Conservation (phyloP, 768 basidiomycete species). For the Exsudoporus frostii region DNA sequence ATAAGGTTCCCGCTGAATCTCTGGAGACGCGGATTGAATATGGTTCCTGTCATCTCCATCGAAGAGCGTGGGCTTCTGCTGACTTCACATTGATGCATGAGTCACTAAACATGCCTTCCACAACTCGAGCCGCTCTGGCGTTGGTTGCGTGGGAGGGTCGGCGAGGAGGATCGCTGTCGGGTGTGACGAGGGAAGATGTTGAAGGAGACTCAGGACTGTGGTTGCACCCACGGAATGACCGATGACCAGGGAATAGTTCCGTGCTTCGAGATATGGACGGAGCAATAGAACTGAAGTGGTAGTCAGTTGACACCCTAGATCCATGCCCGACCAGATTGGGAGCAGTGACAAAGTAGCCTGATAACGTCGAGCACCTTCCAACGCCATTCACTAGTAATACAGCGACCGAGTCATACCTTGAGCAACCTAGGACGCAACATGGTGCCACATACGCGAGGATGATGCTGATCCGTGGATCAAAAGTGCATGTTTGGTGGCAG, state of each 20-base stretch:
- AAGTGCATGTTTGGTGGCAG: constrained; percentile 22
- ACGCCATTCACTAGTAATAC: neutral
- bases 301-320: constrained; percentile 13
- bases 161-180: constrained; percentile 18
- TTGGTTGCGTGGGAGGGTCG: constrained; percentile 11
- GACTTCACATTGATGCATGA: neutral
- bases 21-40: too few species aligned
- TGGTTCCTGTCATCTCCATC: too few species aligned
- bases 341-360: constrained; percentile 24
- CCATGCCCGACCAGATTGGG: constrained; percentile 22
- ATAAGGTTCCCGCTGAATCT: too few species aligned
- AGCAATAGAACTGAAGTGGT: constrained; percentile 12
- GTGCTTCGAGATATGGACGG: constrained; percentile 13
- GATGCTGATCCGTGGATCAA: constrained; percentile 26
- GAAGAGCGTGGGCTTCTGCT: too few species aligned
- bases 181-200: constrained; percentile 1
- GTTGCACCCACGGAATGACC: constrained; percentile 21
- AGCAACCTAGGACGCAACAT: constrained; percentile 14
- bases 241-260: constrained; percentile 12
- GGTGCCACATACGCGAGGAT: constrained; percentile 19
- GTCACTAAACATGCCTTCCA: neutral
- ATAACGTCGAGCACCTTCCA: neutral
- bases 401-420: constrained; percentile 8
- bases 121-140: neutral
- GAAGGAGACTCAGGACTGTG: constrained; percentile 5